These are phyloP conservation scores for Aureobasidium sp. DNA, from an alignment of 2,329 filamentous ascomycete genomes.

Conservation along the genomic window DNA sequence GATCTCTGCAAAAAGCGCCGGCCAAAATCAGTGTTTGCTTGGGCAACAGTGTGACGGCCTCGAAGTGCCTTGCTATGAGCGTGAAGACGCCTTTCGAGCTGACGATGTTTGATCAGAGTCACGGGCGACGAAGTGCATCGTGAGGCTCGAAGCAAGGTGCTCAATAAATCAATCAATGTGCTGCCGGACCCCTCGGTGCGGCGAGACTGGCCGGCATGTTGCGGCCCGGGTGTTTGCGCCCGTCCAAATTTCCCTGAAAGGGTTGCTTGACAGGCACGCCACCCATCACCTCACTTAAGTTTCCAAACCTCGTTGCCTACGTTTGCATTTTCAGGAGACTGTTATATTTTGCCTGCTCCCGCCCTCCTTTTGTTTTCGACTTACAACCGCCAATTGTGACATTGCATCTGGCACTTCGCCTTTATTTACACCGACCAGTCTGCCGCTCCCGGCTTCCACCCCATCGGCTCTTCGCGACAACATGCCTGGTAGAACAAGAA, in stretches of 20 bases:
- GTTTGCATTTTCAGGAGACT: not conserved
- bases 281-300: constrained; percentile 5
- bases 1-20: not conserved
- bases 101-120: not conserved
- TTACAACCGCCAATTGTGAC: not conserved
- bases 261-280: not conserved
- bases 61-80: not conserved
- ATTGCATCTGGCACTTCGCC: not conserved
- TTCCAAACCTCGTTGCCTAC: constrained; percentile 2
- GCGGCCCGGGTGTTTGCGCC: constrained; percentile 1
- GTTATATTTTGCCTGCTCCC: not conserved
- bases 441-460: constrained; percentile 2
- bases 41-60: not conserved
- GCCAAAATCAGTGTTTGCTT: not conserved
- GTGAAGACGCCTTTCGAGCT: not conserved
- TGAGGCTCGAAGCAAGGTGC: not conserved
- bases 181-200: not conserved
- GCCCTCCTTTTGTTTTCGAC: not conserved
- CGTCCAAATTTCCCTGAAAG: constrained; percentile 3
- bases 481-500: constrained; percentile 74
- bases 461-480: not conserved
- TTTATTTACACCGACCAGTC: not conserved
- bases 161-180: not conserved
- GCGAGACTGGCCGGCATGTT: not conserved
- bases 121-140: not conserved